Conservation (phyloP, 495 filamentous ascomycete species). For the Aspergillus hancockii region DNA sequence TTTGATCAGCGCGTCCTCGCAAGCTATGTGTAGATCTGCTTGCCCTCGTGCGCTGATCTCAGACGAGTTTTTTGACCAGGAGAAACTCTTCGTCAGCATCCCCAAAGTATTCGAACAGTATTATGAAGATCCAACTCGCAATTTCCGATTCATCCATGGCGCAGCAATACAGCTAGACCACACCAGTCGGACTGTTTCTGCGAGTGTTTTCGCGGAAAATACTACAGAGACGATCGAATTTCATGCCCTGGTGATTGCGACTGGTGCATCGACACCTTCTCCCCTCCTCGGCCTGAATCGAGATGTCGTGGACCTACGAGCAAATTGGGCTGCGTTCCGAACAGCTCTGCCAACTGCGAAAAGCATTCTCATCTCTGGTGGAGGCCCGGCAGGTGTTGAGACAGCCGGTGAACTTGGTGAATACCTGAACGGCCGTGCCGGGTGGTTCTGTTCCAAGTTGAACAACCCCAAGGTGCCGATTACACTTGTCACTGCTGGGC, state of each 20-base stretch:
- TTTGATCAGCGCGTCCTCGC: constrained; percentile 44
- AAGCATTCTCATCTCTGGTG: constrained; percentile 46
- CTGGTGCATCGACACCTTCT: constrained; percentile 35
- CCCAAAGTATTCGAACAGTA: constrained; percentile 43
- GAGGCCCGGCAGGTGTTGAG: constrained; percentile 44
- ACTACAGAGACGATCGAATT: constrained; percentile 29
- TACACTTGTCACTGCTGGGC: constrained; percentile 40
- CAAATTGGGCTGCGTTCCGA: constrained; percentile 39
- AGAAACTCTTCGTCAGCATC: constrained; percentile 51
- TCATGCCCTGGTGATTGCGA: constrained; percentile 47
- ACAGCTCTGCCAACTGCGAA: constrained; percentile 38
- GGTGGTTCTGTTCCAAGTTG: constrained; percentile 29
- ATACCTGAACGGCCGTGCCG: constrained; percentile 44
- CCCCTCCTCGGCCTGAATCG: constrained; percentile 30
- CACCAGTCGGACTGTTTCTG: constrained; percentile 26
- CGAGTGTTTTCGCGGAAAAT: constrained; percentile 13
- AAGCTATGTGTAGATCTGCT: constrained; percentile 47
- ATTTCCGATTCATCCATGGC: constrained; percentile 41
- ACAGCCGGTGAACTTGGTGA: constrained; percentile 55
- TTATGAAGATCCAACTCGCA: constrained; percentile 10
- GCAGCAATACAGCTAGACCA: constrained; percentile 35
- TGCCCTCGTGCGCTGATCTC: constrained; percentile 49
- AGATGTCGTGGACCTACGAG: constrained; percentile 17
- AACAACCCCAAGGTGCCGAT: constrained; percentile 41
- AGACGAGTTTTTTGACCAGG: constrained; percentile 41